Evolutionary conservation across 805 yeast genomes (phyloP).

Genomic region (Yarrowia divulgata): DNA sequence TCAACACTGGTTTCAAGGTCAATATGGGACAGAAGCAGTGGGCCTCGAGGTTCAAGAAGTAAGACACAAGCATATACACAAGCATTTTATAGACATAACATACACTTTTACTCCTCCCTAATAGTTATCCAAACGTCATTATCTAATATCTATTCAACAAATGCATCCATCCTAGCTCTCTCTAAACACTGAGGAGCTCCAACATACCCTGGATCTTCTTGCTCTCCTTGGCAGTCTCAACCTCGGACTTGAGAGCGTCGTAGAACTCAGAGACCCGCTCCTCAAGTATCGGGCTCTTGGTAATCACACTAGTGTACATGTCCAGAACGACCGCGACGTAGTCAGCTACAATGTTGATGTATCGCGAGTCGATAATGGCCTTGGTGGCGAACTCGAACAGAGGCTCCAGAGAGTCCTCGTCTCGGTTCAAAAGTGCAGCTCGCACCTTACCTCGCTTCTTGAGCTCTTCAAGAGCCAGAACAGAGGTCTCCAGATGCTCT

Average conservation of each 20-base stretch:
- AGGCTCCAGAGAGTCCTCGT: conserved; percentile 86
- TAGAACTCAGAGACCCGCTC: conserved; percentile 69
- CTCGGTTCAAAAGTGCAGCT: conserved; percentile 80
- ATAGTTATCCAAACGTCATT: neutral
- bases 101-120: neutral
- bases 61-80: neutral
- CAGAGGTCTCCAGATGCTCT: conserved; percentile 76
- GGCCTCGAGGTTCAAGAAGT: conserved; percentile 26
- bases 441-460: conserved; percentile 88
- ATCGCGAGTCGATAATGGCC: conserved; percentile 79
- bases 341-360: conserved; percentile 68
- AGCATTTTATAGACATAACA: conserved; percentile 2
- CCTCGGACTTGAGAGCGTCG: conserved; percentile 66
- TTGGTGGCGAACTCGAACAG: conserved; percentile 81
- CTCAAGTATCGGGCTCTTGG: conserved; percentile 76
- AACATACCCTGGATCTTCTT: conserved; percentile 92
- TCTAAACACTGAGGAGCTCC: conserved; percentile 66
- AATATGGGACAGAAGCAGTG: conserved; percentile 26
- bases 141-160: conserved; percentile 24
- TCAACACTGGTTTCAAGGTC: conserved; percentile 36
- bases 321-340: conserved; percentile 72
- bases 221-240: conserved; percentile 83
- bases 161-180: conserved; percentile 13
- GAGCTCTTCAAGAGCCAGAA: conserved; percentile 84
- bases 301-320: conserved; percentile 77